phyloP scores from a whole-genome alignment of 345 rosid species.

The Citrus australasica region DNA sequence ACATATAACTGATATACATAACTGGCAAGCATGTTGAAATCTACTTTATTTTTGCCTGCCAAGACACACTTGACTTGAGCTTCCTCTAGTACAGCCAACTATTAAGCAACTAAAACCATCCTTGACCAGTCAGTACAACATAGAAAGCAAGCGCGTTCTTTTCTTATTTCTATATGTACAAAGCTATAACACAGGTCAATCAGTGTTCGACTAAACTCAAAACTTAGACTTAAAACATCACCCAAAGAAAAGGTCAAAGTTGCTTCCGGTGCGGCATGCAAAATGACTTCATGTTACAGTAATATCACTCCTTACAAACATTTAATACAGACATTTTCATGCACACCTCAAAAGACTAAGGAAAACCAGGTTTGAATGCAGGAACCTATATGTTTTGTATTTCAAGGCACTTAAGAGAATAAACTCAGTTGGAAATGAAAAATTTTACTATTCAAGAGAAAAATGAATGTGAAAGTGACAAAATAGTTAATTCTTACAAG shows the following conservation, averaged over 20 bases:
- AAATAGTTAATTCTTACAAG: not conserved
- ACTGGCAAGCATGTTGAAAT: not conserved
- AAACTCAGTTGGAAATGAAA: not conserved
- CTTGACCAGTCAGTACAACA: not conserved
- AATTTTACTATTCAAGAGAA: not conserved
- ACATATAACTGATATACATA: not conserved
- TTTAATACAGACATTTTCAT: not conserved
- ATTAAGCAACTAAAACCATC: not conserved
- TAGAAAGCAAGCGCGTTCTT: not conserved
- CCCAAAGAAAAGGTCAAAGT: not conserved
- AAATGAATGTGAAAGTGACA: not conserved
- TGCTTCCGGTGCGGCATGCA: not conserved
- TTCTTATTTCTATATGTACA: not conserved
- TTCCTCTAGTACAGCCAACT: not conserved
- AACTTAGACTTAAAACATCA: slow-evolving; percentile 1
- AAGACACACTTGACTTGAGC: not conserved
- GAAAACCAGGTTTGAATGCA: not conserved
- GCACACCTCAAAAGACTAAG: not conserved
- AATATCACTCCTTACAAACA: not conserved
- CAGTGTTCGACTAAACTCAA: not conserved
- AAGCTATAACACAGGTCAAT: not conserved
- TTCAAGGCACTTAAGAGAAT: not conserved
- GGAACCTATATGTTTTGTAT: not conserved
- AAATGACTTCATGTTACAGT: not conserved
- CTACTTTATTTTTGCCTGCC: not conserved